Percentiles rank a stretch among this genome's conserved stretches.
Evolutionary conservation across 495 filamentous ascomycete species (phyloP).

Genomic region (Penicillium parvum): DNA sequence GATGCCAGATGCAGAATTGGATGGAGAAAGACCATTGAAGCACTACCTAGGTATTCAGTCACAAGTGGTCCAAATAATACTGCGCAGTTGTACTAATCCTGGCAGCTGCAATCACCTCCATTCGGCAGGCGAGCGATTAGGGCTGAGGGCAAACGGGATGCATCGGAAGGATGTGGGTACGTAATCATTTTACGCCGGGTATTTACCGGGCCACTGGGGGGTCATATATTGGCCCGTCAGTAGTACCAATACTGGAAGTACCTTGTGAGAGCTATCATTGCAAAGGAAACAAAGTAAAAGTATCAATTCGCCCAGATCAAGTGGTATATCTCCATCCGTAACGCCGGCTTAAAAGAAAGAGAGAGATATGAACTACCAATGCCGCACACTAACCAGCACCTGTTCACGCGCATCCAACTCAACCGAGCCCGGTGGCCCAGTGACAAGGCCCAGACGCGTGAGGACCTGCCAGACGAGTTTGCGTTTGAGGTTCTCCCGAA

Average conservation of each 20-base stretch:
- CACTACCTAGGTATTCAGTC: too few relatives aligned
- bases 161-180: conserved; percentile 23
- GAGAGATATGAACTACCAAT: conserved; percentile 31
- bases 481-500: conserved; percentile 77
- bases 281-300: too few relatives aligned
- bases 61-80: too few relatives aligned
- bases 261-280: too few relatives aligned
- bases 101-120: neutral
- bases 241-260: too few relatives aligned
- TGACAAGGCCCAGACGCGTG: conserved; percentile 33
- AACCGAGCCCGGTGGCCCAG: conserved; percentile 26
- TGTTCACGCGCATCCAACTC: conserved; percentile 36
- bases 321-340: neutral
- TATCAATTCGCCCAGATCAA: too few relatives aligned
- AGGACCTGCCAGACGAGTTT: conserved; percentile 72
- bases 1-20: too few relatives aligned
- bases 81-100: too few relatives aligned
- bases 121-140: conserved; percentile 25
- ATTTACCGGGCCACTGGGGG: too few relatives aligned
- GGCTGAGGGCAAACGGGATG: conserved; percentile 31
- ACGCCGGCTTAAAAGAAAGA: neutral
- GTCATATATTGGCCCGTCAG: too few relatives aligned
- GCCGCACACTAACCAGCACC: conserved; percentile 40
- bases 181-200: conserved; percentile 22
- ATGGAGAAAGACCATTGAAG: too few relatives aligned